A percentile compares a stretch with the other conserved stretches of the same genome.
Evolutionary conservation across 2,329 filamentous ascomycete genomes (phyloP).

Genomic region (Talaromyces rugulosus): DNA sequence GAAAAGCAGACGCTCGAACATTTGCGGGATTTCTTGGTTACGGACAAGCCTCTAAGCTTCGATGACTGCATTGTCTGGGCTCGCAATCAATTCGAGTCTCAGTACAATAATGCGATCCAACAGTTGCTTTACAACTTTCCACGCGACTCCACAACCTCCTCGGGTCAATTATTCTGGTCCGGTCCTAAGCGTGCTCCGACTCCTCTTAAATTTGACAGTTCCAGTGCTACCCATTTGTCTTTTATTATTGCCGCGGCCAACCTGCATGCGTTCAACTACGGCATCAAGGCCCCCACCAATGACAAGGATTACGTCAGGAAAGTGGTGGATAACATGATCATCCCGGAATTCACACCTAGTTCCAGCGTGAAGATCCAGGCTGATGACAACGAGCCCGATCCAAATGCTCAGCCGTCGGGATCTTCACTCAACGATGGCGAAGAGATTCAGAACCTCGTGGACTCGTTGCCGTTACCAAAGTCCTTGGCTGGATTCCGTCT

Average conservation of each 20-base stretch:
- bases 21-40: slow-evolving; percentile 83
- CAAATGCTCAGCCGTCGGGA: slow-evolving; percentile 61
- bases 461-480: slow-evolving; percentile 71
- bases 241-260: slow-evolving; percentile 88
- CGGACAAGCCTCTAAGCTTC: slow-evolving; percentile 84
- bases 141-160: slow-evolving; percentile 84
- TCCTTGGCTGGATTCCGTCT: slow-evolving; percentile 83
- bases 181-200: slow-evolving; percentile 96
- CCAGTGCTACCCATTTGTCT: slow-evolving; percentile 78
- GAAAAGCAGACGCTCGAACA: slow-evolving; percentile 92
- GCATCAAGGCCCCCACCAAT: slow-evolving; percentile 77
- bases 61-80: slow-evolving; percentile 98
- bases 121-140: slow-evolving; percentile 97
- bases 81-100: slow-evolving; percentile 86
- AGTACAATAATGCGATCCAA: slow-evolving; percentile 95
- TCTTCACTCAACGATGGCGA: slow-evolving; percentile 64
- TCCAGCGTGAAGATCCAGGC: slow-evolving; percentile 94
- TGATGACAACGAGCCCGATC: slow-evolving; percentile 90
- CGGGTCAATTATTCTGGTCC: slow-evolving; percentile 92
- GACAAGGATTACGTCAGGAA: slow-evolving; percentile 69
- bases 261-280: slow-evolving; percentile 96
- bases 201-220: slow-evolving; percentile 79
- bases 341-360: slow-evolving; percentile 90
- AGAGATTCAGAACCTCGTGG: slow-evolving; percentile 69
- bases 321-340: slow-evolving; percentile 85